phyloP scores from a whole-genome alignment of 2,329 filamentous ascomycete genomes.

The Neofusicoccum sp. region DNA sequence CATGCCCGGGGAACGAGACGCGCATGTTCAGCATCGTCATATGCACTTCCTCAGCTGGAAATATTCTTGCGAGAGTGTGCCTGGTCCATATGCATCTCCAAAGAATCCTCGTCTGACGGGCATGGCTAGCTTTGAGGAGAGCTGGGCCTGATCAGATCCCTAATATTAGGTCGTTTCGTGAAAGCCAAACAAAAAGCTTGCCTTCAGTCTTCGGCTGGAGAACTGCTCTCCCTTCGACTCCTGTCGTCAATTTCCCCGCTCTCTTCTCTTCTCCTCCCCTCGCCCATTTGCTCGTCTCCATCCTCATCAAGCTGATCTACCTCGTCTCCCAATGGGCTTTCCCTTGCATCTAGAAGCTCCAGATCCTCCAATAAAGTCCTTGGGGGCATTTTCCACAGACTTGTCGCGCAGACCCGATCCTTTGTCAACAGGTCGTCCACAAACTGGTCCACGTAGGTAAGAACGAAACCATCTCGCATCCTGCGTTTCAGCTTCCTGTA shows the following conservation, averaged over 20 bases:
- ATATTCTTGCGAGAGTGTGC: too few relatives aligned
- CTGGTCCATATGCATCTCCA: too few relatives aligned
- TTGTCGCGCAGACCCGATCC: constrained; percentile 88
- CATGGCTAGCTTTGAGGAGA: too few relatives aligned
- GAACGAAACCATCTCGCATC: constrained; percentile 70
- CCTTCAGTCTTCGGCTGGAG: neutral
- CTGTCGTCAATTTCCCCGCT: neutral
- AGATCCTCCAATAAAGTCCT: constrained; percentile 84
- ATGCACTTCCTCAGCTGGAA: too few relatives aligned
- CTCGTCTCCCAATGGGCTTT: constrained; percentile 77
- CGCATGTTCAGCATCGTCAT: too few relatives aligned
- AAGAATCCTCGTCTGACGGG: too few relatives aligned
- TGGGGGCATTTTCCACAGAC: constrained; percentile 86
- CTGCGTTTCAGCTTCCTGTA: constrained; percentile 79
- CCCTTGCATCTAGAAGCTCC: constrained; percentile 80
- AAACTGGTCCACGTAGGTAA: constrained; percentile 90
- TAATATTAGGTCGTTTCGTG: too few relatives aligned
- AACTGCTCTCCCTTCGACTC: neutral
- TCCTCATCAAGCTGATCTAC: constrained; percentile 71
- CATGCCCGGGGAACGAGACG: too few relatives aligned
- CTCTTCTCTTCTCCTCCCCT: neutral
- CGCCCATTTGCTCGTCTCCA: constrained; percentile 44
- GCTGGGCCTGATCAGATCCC: too few relatives aligned
- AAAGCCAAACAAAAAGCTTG: too few relatives aligned
- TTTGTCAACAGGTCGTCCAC: constrained; percentile 89